These are phyloP conservation scores for Ogataea nonfermentans DNA, from an alignment of 805 yeast species.

Conservation along the genomic window DNA sequence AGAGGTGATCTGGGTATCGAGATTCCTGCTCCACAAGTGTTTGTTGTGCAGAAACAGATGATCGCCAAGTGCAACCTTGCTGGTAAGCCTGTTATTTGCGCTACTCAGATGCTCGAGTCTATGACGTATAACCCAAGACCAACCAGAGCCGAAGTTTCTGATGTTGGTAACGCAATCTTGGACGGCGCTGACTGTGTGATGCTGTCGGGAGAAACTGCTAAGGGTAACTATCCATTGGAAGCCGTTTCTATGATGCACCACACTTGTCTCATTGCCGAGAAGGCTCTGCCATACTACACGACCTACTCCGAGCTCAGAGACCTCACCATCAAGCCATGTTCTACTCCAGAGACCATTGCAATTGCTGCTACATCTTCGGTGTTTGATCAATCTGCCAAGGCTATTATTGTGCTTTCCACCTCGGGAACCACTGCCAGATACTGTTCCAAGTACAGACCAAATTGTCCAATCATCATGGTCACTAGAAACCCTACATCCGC, in stretches of 20 bases:
- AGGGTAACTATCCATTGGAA: slow-evolving; percentile 97
- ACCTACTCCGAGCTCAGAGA: slow-evolving; percentile 86
- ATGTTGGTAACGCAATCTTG: slow-evolving; percentile 97
- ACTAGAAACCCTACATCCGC: slow-evolving; percentile 94
- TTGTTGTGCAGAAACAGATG: slow-evolving; percentile 97
- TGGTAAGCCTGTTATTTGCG: slow-evolving; percentile 99
- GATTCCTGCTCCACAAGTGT: slow-evolving; percentile 98
- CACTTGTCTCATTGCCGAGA: slow-evolving; percentile 94
- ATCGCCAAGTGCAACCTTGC: slow-evolving; percentile 99
- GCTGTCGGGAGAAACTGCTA: slow-evolving; percentile 99
- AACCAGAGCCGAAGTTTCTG: slow-evolving; percentile 99
- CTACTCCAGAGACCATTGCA: slow-evolving; percentile 94
- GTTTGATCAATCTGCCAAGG: slow-evolving; percentile 94
- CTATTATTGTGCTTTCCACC: slow-evolving; percentile 93
- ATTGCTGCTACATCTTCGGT: slow-evolving; percentile 96
- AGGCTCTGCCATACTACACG: slow-evolving; percentile 84
- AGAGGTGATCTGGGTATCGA: slow-evolving; percentile 99
- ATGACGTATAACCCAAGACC: slow-evolving; percentile 99
- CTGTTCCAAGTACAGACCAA: slow-evolving; percentile 96
- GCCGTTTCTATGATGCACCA: slow-evolving; percentile 99
- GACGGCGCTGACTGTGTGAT: slow-evolving; percentile 99
- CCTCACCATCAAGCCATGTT: slow-evolving; percentile 83
- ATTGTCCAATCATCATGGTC: slow-evolving; percentile 95
- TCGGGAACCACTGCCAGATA: slow-evolving; percentile 95
- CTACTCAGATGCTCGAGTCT: slow-evolving; percentile 99